These are phyloP conservation scores for Cladorrhinum sp. DNA, from an alignment of 2,329 filamentous ascomycete genomes.

Conservation along the genomic window DNA sequence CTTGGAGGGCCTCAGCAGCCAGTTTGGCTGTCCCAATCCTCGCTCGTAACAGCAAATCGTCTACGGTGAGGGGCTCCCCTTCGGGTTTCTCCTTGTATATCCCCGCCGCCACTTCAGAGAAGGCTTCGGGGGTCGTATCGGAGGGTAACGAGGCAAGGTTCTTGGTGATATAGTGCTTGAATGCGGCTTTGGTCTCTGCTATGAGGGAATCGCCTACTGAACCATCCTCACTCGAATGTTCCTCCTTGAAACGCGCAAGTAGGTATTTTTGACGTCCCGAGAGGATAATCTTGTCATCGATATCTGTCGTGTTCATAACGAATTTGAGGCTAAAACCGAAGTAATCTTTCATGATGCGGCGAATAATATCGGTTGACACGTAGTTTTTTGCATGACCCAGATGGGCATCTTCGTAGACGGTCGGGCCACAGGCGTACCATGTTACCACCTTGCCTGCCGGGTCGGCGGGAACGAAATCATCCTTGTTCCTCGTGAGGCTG, in stretches of 20 bases:
- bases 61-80: conserved; percentile 29
- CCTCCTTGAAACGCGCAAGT: conserved; percentile 24
- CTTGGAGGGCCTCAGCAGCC: conserved; percentile 25
- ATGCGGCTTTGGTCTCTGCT: conserved; percentile 22
- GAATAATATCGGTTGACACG: conserved; percentile 72
- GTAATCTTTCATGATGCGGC: conserved; percentile 67
- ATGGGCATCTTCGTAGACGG: conserved; percentile 69
- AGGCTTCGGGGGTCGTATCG: conserved; percentile 16
- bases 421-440: conserved; percentile 28
- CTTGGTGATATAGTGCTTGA: conserved; percentile 24
- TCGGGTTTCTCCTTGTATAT: conserved; percentile 30
- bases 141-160: conserved; percentile 26
- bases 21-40: conserved; percentile 28
- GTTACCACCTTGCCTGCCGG: conserved; percentile 7
- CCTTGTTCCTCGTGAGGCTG: conserved; percentile 61
- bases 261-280: conserved; percentile 29
- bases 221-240: conserved; percentile 20
- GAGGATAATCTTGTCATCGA: conserved; percentile 56
- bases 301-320: conserved; percentile 75
- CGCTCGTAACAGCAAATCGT: conserved; percentile 18
- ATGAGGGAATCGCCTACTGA: conserved; percentile 19
- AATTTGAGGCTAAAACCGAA: conserved; percentile 69
- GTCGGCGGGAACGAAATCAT: conserved; percentile 55
- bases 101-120: conserved; percentile 19
- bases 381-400: conserved; percentile 75